Percentiles rank a stretch among this genome's conserved stretches.
These are phyloP conservation scores for Phaeosphaeria sp. DNA, from an alignment of 2,329 filamentous ascomycete species.

Conservation along the genomic window DNA sequence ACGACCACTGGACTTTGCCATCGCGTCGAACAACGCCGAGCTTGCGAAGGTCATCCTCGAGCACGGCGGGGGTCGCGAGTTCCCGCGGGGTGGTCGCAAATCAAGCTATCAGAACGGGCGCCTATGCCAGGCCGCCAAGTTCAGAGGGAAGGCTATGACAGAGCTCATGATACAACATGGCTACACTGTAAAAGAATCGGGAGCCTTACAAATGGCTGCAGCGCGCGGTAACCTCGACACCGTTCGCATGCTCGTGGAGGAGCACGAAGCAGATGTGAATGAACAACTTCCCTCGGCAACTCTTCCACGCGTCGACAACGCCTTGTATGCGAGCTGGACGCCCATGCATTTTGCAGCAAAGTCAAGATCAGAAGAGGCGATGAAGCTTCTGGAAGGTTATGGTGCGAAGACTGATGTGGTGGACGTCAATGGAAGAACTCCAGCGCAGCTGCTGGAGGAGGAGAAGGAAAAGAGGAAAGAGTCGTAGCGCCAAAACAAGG, in stretches of 20 bases:
- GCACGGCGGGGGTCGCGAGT: constrained; percentile 12
- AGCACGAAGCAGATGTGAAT: not conserved
- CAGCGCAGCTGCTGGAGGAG: not conserved
- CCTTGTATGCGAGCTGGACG: not conserved
- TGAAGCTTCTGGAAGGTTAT: not conserved
- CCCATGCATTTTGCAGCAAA: not conserved
- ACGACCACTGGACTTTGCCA: constrained; percentile 12
- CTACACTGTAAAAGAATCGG: not conserved
- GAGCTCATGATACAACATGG: constrained; percentile 10
- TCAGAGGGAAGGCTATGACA: constrained; percentile 3
- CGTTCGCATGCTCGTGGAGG: not conserved
- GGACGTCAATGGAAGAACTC: not conserved
- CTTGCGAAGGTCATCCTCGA: constrained; percentile 12
- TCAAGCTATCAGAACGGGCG: constrained; percentile 7
- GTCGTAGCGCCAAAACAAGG: not conserved
- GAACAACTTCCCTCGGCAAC: not conserved
- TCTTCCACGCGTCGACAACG: not conserved
- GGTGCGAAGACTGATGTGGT: not conserved
- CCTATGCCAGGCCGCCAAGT: constrained; percentile 5
- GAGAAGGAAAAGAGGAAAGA: not conserved
- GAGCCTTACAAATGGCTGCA: constrained; percentile 1
- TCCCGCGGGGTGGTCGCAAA: constrained; percentile 1
- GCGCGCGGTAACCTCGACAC: not conserved
- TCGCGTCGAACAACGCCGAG: constrained; percentile 3
- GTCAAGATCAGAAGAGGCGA: not conserved